These are phyloP conservation scores for Calvatia gigantea DNA, from an alignment of 768 basidiomycete genomes.

Conservation along the genomic window DNA sequence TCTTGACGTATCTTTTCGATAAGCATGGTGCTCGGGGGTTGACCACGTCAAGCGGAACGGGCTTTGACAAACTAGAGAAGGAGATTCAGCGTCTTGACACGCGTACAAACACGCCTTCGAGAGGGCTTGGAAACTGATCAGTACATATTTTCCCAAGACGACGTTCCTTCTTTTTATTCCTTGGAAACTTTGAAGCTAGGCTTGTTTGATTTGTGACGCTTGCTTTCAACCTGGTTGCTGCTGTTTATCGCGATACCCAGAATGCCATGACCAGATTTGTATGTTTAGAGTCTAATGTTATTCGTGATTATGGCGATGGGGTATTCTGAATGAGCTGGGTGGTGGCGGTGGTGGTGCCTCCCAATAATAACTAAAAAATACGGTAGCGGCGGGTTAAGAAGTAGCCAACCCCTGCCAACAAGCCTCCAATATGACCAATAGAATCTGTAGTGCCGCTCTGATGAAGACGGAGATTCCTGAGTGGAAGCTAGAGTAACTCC, in stretches of 20 bases:
- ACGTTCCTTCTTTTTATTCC: neutral
- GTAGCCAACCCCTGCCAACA: constrained; percentile 58
- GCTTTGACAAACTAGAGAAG: constrained; percentile 70
- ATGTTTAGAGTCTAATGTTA: constrained; percentile 11
- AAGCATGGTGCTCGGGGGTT: constrained; percentile 73
- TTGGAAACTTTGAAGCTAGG: neutral
- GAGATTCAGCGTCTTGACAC: constrained; percentile 81
- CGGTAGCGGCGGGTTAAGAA: constrained; percentile 39
- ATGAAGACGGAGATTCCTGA: neutral
- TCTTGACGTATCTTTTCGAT: constrained; percentile 86
- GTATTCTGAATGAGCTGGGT: neutral
- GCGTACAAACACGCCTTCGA: constrained; percentile 71
- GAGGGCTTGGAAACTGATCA: constrained; percentile 10
- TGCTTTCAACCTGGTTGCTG: neutral
- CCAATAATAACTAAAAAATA: constrained; percentile 15
- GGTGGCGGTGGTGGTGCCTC: neutral
- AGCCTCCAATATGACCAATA: constrained; percentile 67
- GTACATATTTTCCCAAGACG: neutral
- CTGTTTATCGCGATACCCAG: constrained; percentile 4
- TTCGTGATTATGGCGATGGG: constrained; percentile 1
- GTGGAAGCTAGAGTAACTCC: neutral
- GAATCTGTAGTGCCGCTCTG: constrained; percentile 55
- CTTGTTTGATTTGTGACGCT: neutral
- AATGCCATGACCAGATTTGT: constrained; percentile 3
- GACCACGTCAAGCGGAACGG: constrained; percentile 30